Conservation (phyloP, 2,329 filamentous ascomycete species). For the Ascochyta clinopodiicola region DNA sequence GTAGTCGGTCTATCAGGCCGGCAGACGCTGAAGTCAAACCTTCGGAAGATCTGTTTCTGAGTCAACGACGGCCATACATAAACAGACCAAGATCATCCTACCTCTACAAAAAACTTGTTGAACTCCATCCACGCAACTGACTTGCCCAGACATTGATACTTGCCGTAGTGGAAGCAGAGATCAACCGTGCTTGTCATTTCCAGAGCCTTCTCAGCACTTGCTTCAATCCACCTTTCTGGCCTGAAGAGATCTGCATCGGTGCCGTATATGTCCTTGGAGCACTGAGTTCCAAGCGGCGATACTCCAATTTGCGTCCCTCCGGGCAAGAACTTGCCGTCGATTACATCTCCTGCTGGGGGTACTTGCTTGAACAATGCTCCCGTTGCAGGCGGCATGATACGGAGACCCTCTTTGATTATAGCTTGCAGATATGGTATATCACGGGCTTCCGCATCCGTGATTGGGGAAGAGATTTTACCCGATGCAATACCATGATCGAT, state of each 20-base stretch:
- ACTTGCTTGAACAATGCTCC: conserved; percentile 47
- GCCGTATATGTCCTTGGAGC: conserved; percentile 26
- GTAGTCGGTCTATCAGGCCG: too few species aligned
- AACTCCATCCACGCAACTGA: conserved; percentile 38
- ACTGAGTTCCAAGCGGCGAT: conserved; percentile 15
- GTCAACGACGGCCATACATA: too few species aligned
- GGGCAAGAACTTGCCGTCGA: conserved; percentile 29
- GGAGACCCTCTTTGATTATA: conserved; percentile 40
- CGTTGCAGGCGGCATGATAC: conserved; percentile 28
- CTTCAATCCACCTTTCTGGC: conserved; percentile 29
- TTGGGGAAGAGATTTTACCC: conserved; percentile 49
- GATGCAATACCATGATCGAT: conserved; percentile 48
- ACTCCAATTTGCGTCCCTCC: conserved; percentile 31
- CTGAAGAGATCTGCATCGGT: conserved; percentile 26
- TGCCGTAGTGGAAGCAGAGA: conserved; percentile 37
- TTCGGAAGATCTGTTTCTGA: too few species aligned
- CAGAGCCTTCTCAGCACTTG: conserved; percentile 41
- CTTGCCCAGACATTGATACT: conserved; percentile 35
- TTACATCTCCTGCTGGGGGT: conserved; percentile 24
- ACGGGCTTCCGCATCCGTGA: conserved; percentile 34
- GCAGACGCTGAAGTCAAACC: too few species aligned
- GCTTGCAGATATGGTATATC: conserved; percentile 40
- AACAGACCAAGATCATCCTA: background rate
- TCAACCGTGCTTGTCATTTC: conserved; percentile 32
- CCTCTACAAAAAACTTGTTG: conserved; percentile 41